Conservation (phyloP, 163 green algal genomes). For the Coccomyxa subellipsoidea region DNA sequence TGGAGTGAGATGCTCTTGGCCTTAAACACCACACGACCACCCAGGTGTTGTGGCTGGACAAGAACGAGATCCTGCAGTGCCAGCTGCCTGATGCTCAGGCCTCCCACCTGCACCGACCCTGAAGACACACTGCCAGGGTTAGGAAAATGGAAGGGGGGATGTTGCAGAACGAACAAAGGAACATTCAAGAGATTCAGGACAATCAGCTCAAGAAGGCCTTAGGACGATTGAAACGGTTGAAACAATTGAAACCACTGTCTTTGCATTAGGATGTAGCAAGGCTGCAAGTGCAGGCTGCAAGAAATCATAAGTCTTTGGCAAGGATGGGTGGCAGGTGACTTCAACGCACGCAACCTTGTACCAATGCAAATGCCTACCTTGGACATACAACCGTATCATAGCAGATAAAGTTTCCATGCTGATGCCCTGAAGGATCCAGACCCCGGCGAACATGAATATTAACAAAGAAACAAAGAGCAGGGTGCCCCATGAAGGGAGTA, state of each 20-base stretch:
- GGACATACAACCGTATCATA: background rate
- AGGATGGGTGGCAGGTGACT: too few relatives aligned
- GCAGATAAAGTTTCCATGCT: background rate
- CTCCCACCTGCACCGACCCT: background rate
- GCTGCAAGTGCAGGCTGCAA: too few relatives aligned
- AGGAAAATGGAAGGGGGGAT: background rate
- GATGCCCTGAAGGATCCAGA: background rate
- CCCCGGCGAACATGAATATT: background rate
- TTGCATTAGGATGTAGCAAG: too few relatives aligned
- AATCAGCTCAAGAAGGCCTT: background rate
- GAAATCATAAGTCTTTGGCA: too few relatives aligned
- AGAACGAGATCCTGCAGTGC: background rate
- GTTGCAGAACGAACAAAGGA: background rate
- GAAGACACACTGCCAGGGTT: background rate
- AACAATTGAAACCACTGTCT: too few relatives aligned
- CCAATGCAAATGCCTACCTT: too few relatives aligned
- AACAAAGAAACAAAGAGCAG: background rate
- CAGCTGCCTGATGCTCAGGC: background rate
- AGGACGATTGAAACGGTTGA: too few relatives aligned
- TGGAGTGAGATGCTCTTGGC: background rate
- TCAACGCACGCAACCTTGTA: too few relatives aligned
- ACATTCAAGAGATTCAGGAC: background rate
- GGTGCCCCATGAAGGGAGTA: conserved; percentile 5
- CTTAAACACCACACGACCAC: background rate
- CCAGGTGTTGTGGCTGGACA: background rate